These are phyloP conservation scores for Cytospora chrysosperma DNA, from an alignment of 2,329 filamentous ascomycete genomes.

Conservation along the genomic window DNA sequence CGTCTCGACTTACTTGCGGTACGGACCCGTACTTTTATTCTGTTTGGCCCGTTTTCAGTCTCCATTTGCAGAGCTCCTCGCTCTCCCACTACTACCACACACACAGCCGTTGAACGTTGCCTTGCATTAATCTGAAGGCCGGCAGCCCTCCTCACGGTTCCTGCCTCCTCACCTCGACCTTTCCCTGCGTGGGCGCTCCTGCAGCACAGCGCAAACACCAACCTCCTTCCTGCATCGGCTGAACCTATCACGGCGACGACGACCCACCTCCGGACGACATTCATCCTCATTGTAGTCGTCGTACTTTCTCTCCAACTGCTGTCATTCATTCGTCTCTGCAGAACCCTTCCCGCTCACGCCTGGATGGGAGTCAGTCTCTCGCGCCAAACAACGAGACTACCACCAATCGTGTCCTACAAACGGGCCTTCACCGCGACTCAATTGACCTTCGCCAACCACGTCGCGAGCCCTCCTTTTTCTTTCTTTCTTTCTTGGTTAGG, in stretches of 20 bases:
- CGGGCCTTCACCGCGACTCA: background rate
- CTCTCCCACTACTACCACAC: constrained; percentile 1
- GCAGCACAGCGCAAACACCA: constrained; percentile 4
- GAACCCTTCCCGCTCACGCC: background rate
- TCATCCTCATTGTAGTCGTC: background rate
- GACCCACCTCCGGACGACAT: constrained; percentile 6
- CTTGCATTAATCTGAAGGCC: constrained; percentile 13
- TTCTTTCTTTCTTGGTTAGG: constrained; percentile 26
- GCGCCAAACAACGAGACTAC: background rate
- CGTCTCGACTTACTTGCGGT: constrained; percentile 5
- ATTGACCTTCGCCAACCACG: background rate
- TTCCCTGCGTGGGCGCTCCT: constrained; percentile 8
- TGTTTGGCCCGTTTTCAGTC: constrained; percentile 6
- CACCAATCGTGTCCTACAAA: background rate
- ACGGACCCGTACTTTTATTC: constrained; percentile 1
- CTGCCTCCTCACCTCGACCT: constrained; percentile 11
- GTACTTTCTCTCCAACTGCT: constrained; percentile 2
- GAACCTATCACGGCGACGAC: constrained; percentile 17
- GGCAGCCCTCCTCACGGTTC: constrained; percentile 7
- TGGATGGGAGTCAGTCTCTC: background rate
- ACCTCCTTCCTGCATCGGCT: constrained; percentile 14
- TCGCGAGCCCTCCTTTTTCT: constrained; percentile 2
- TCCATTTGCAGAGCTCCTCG: constrained; percentile 1
- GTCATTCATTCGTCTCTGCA: constrained; percentile 2
- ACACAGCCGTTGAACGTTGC: constrained; percentile 8